These are phyloP conservation scores for Penicillium tannophilum DNA, from an alignment of 495 filamentous ascomycete genomes.

Conservation along the genomic window DNA sequence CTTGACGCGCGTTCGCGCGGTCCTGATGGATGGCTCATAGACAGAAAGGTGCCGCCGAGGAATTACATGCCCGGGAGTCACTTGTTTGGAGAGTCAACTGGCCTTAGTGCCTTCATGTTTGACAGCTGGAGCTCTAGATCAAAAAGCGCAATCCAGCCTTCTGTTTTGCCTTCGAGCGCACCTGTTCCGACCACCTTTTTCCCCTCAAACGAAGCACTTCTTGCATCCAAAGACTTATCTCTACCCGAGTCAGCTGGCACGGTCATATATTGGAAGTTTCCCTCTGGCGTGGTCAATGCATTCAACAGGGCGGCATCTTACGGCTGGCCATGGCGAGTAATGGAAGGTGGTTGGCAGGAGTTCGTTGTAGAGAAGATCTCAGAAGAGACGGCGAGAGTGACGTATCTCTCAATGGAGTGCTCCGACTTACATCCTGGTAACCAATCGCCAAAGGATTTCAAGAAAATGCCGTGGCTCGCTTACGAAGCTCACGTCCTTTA, in stretches of 20 bases:
- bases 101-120: neutral
- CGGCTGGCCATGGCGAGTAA: conserved; percentile 20
- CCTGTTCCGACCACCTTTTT: neutral
- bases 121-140: neutral
- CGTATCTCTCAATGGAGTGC: conserved; percentile 17
- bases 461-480: conserved; percentile 12
- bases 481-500: conserved; percentile 23
- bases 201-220: neutral
- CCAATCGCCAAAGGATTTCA: neutral
- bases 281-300: conserved; percentile 3
- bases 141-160: neutral
- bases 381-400: conserved; percentile 16
- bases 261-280: conserved; percentile 5
- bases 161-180: neutral
- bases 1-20: conserved; percentile 10
- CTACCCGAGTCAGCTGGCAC: neutral
- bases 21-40: conserved; percentile 9
- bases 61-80: conserved; percentile 1
- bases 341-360: conserved; percentile 23
- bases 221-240: neutral
- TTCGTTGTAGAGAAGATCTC: conserved; percentile 18
- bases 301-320: conserved; percentile 12
- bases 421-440: conserved; percentile 11
- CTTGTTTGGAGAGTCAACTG: neutral
- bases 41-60: conserved; percentile 3